phyloP scores from a whole-genome alignment of 768 basidiomycete genomes.

The Tubosaeta brunneosetosa region DNA sequence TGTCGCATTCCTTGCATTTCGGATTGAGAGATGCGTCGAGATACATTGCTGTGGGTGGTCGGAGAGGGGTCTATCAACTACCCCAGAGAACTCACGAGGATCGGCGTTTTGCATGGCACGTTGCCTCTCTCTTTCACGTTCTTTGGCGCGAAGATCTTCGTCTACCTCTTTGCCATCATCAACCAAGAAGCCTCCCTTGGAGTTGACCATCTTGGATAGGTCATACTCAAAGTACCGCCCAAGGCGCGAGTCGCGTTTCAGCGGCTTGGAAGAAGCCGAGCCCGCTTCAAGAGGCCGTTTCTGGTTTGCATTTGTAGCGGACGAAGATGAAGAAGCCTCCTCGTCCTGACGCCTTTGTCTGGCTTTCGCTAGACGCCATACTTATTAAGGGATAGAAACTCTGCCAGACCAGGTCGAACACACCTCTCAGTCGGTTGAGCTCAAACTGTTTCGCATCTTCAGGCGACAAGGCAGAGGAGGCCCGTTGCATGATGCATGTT shows the following conservation, averaged over 20 bases:
- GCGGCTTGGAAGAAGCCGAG: constrained; percentile 50
- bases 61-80: neutral
- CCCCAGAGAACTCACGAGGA: constrained; percentile 45
- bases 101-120: constrained; percentile 71
- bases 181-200: constrained; percentile 91
- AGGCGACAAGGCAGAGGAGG: constrained; percentile 42
- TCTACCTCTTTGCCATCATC: constrained; percentile 83
- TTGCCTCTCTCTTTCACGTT: constrained; percentile 77
- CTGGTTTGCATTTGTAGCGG: constrained; percentile 54
- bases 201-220: constrained; percentile 93
- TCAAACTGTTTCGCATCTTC: constrained; percentile 72
- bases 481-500: neutral
- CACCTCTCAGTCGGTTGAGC: constrained; percentile 75
- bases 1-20: constrained; percentile 79
- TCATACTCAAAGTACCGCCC: constrained; percentile 98
- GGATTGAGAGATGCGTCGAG: constrained; percentile 73
- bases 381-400: constrained; percentile 1
- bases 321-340: constrained; percentile 43
- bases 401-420: neutral
- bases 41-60: constrained; percentile 56
- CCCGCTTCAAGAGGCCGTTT: constrained; percentile 66
- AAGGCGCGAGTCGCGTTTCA: constrained; percentile 71
- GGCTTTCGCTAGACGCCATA: constrained; percentile 58
- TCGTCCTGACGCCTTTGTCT: constrained; percentile 65
- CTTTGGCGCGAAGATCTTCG: constrained; percentile 68